Evolutionary conservation across 768 basidiomycete genomes (phyloP).

Genomic region (Lactarius psammicola): DNA sequence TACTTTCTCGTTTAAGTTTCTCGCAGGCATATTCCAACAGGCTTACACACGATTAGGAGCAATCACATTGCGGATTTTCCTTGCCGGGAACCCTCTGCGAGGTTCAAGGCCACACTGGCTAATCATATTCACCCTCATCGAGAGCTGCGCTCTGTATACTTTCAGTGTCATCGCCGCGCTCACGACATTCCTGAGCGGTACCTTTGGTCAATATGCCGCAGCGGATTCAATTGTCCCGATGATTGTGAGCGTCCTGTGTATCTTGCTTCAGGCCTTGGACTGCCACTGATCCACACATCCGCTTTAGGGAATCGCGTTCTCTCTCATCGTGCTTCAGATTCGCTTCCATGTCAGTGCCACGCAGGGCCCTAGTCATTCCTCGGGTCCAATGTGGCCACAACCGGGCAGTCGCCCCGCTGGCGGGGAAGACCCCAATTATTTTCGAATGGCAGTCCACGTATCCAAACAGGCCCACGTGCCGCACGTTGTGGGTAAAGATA

Average conservation of each 20-base stretch:
- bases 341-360: constrained; percentile 1
- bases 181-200: background rate
- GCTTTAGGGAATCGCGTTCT: constrained; percentile 18
- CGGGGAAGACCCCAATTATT: background rate
- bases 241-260: background rate
- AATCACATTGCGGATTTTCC: constrained; percentile 3
- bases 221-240: constrained; percentile 11
- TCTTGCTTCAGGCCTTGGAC: background rate
- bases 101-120: background rate
- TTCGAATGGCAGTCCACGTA: background rate
- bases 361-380: background rate
- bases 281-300: background rate
- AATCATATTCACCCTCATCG: background rate
- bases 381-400: background rate
- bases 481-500: background rate
- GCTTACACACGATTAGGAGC: constrained; percentile 4
- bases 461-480: background rate
- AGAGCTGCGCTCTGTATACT: constrained; percentile 17
- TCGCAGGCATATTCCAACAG: background rate
- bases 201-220: background rate
- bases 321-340: constrained; percentile 16
- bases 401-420: background rate
- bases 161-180: background rate
- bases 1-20: background rate
- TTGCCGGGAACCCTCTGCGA: background rate